Conservation (phyloP, 2,329 filamentous ascomycete genomes). For the Cercospora beticola region DNA sequence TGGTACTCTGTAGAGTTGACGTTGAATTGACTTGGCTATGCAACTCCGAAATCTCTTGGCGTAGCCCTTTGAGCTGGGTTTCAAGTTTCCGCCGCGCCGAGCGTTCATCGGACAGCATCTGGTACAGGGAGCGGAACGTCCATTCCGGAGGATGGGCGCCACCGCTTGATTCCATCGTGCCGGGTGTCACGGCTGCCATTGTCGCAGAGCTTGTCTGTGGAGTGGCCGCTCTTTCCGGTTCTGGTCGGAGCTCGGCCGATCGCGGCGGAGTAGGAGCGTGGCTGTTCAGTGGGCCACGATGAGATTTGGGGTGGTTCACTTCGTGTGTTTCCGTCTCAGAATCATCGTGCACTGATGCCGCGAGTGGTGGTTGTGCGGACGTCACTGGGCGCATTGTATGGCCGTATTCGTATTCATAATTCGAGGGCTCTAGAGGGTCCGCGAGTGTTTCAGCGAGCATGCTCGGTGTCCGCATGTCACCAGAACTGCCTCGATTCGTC, state of each 20-base stretch:
- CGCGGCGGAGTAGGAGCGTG: conserved; percentile 6
- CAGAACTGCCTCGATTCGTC: conserved; percentile 20
- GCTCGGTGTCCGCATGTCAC: conserved; percentile 34
- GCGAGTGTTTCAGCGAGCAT: conserved; percentile 37
- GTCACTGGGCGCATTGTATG: conserved; percentile 27
- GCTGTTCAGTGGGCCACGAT: not conserved
- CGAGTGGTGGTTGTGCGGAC: conserved; percentile 26
- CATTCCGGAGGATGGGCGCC: conserved; percentile 21
- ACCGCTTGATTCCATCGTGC: not conserved
- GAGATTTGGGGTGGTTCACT: not conserved
- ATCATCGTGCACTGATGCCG: conserved; percentile 17
- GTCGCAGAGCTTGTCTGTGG: conserved; percentile 16
- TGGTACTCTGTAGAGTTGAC: conserved; percentile 25
- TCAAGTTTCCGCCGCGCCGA: conserved; percentile 39
- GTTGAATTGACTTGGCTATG: conserved; percentile 33
- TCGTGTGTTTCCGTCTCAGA: not conserved
- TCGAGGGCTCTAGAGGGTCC: conserved; percentile 21
- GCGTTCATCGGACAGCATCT: conserved; percentile 42
- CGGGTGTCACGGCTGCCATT: conserved; percentile 13
- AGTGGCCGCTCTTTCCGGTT: not conserved
- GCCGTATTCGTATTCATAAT: conserved; percentile 28
- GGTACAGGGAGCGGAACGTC: conserved; percentile 40
- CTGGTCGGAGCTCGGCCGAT: conserved; percentile 1
- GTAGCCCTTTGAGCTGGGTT: conserved; percentile 32
- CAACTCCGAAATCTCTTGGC: conserved; percentile 34